A percentile compares a stretch with the other conserved stretches of the same genome.
phyloP scores from a whole-genome alignment of 495 filamentous ascomycete genomes.

The Penicillium fimorum region DNA sequence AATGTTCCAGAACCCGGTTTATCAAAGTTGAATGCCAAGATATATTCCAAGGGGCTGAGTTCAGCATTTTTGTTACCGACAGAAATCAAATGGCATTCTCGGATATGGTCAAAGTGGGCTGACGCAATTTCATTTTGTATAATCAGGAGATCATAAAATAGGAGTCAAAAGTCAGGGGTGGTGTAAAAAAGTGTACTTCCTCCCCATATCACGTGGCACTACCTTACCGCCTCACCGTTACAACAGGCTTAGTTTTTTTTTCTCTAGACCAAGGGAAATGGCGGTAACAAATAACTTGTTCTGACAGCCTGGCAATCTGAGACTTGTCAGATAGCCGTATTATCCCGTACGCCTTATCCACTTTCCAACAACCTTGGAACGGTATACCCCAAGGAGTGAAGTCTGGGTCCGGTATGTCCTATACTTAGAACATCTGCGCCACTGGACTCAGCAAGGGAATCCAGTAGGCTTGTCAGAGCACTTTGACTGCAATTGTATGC shows the following conservation, averaged over 20 bases:
- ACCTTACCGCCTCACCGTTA: constrained; percentile 13
- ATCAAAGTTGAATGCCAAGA: neutral
- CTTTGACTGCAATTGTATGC: neutral
- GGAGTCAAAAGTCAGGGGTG: neutral
- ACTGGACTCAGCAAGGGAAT: neutral
- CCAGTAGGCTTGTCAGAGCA: neutral
- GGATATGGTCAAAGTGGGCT: neutral
- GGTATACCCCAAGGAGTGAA: constrained; percentile 3
- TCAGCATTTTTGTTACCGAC: neutral
- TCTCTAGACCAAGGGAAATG: constrained; percentile 1
- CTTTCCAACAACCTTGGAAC: neutral
- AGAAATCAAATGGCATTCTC: neutral
- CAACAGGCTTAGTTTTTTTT: neutral
- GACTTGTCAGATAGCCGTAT: neutral
- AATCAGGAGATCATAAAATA: neutral
- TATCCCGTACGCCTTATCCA: neutral
- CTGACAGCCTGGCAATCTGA: neutral
- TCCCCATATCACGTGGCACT: neutral
- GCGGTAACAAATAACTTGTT: constrained; percentile 16
- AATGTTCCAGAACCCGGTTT: neutral
- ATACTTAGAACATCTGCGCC: constrained; percentile 29
- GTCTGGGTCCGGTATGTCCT: constrained; percentile 14
- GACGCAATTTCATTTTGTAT: neutral
- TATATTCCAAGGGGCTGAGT: neutral
- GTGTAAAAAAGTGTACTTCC: neutral